Percentiles rank a stretch among this genome's conserved stretches.
These are phyloP conservation scores for Rhizopus arrhizus DNA, from an alignment of 371 early-diverging fungal species.

Conservation along the genomic window DNA sequence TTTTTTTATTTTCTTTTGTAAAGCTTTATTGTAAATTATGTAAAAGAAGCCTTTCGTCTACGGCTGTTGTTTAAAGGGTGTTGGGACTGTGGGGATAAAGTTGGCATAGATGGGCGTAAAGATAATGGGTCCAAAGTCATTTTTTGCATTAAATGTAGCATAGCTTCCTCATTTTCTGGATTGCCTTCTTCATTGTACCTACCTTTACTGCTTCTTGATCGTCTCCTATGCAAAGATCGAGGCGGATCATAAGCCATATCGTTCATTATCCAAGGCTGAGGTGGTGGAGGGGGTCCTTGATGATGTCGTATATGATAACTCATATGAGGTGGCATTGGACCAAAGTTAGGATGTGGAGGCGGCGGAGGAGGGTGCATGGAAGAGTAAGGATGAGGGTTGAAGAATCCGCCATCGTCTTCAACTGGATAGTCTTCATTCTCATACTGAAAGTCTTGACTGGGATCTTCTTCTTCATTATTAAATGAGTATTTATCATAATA, in stretches of 20 bases:
- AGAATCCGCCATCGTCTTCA: neutral
- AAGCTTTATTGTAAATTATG: neutral
- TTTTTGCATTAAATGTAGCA: neutral
- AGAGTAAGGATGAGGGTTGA: conserved; percentile 1
- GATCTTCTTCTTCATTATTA: conserved; percentile 1
- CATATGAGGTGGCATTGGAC: conserved; percentile 11
- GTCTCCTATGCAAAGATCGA: neutral
- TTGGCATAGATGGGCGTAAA: conserved; percentile 1
- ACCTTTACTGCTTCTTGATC: neutral
- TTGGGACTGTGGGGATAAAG: neutral
- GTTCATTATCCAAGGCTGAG: conserved; percentile 21
- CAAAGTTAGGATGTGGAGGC: conserved; percentile 9
- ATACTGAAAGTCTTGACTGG: neutral
- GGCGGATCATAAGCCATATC: conserved; percentile 14
- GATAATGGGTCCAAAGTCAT: conserved; percentile 3
- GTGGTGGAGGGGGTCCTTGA: conserved; percentile 7
- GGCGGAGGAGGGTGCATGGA: conserved; percentile 4
- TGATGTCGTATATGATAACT: conserved; percentile 2
- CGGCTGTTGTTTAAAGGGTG: neutral
- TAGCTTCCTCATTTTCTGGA: neutral
- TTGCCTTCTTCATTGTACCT: neutral
- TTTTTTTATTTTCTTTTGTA: too few relatives aligned
- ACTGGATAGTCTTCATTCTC: conserved; percentile 15
- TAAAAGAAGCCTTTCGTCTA: neutral
- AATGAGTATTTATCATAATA: conserved; percentile 1